Base-by-base conservation (phyloP, 2,329 filamentous ascomycete genomes). In the Aspergillus sp. region DNA sequence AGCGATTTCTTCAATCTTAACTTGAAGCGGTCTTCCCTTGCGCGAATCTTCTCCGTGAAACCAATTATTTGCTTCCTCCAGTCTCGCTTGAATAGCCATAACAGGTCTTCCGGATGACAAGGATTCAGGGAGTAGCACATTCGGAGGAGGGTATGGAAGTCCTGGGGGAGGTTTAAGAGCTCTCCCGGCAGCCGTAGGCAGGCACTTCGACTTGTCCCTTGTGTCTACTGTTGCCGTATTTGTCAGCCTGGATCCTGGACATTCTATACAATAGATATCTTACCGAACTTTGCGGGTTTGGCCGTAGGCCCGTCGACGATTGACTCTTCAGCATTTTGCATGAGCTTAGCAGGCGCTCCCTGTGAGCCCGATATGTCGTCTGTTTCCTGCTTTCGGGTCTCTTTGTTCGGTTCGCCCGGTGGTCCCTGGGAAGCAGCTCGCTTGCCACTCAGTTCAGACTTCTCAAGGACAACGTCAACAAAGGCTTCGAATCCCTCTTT, bases 11-110 rank as follows among this genome's bases (percentile, higher is more conserved):
- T 42, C 38, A 37, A 61, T 52, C 32, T 56, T 51, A n/a, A 53
- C 45, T 9, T 55, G 60, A 41, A 59, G 44, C 10, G 48, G 20
- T 6, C 48, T 44, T 7, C 55, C 48, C 17, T 55, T 53, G 27
- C 55, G 51, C 25, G 25, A 30, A 17, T 33, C 22, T 44, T 60
- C 60, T 19, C 19, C 50, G 30, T 55, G 58, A 17, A 61, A 62
- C 60, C 60, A 62, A n/a, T 15, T 7, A 12, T 58, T 47, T 5
- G 54, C 46, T 32, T 59, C 55, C n/a, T 49, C 47, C 3, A 54
- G 17, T 35, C 52, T 53, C 7, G 9, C 23, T 22, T 47, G 38
- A 13, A 20, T 32, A 20, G 15, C 27, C n/a, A 17, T 15, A 13
- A 39, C 20, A n/a, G 13, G 17, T 12, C 19, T 17, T n/a, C 37